Conservation (phyloP, 140 eudicot species). For the Stevia rebaudiana region DNA sequence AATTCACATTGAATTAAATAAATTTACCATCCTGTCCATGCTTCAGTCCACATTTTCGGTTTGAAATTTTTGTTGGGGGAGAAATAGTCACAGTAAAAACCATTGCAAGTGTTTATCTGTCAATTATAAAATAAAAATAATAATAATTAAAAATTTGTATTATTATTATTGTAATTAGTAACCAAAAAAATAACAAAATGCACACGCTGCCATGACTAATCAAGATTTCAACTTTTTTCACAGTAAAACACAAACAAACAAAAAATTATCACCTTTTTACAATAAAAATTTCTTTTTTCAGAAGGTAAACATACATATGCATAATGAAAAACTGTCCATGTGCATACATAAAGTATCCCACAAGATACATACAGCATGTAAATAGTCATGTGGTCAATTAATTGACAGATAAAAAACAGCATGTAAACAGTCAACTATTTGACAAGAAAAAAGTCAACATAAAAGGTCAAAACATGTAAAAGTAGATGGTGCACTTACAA, state of each 20-base stretch:
- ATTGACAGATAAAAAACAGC: constrained; percentile 7
- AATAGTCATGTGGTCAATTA: constrained; percentile 19
- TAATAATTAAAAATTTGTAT: too few relatives aligned
- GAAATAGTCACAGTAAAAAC: constrained; percentile 86
- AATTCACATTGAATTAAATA: not conserved
- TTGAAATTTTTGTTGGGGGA: constrained; percentile 63
- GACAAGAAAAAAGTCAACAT: constrained; percentile 19
- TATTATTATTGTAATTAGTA: too few relatives aligned
- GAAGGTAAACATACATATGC: too few relatives aligned
- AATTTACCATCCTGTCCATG: constrained; percentile 87
- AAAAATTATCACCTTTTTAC: too few relatives aligned
- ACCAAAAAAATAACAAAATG: too few relatives aligned
- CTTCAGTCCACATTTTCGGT: constrained; percentile 95
- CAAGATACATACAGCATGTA: constrained; percentile 12
- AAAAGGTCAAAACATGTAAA: constrained; percentile 27
- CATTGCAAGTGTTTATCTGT: constrained; percentile 90
- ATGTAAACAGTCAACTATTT: too few relatives aligned
- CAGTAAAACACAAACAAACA: too few relatives aligned
- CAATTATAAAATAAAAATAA: too few relatives aligned
- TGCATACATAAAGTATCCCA: constrained; percentile 19
- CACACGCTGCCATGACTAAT: too few relatives aligned
- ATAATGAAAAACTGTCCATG: constrained; percentile 9
- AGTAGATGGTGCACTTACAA: constrained; percentile 44
- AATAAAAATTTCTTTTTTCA: not conserved
- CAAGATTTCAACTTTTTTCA: too few relatives aligned